Percentiles rank a stretch among this genome's conserved stretches.
Evolutionary conservation across 768 basidiomycete species (phyloP).

Genomic region (Mycena rebaudengoi): DNA sequence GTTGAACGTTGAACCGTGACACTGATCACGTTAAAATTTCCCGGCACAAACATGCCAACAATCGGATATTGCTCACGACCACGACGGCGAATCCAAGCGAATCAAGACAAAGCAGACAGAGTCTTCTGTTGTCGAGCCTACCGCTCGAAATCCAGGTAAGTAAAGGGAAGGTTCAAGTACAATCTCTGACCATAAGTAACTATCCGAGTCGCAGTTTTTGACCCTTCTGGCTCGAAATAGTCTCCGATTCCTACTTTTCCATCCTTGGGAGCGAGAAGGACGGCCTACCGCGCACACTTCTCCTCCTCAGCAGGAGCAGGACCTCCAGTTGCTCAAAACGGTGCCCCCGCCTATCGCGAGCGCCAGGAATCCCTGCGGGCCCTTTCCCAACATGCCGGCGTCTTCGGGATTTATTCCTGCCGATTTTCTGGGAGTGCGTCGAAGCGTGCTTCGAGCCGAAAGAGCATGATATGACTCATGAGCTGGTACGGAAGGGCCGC

Average conservation of each 20-base stretch:
- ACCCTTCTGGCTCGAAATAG: slow-evolving; percentile 40
- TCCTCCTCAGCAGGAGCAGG: not conserved
- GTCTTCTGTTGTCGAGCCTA: not conserved
- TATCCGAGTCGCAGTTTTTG: slow-evolving; percentile 31
- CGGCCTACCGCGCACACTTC: slow-evolving; percentile 7
- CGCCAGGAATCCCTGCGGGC: slow-evolving; percentile 40
- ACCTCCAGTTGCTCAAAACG: not conserved
- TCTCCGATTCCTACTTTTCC: slow-evolving; percentile 27
- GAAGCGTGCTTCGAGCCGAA: slow-evolving; percentile 36
- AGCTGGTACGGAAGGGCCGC: slow-evolving; percentile 36
- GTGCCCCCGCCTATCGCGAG: slow-evolving; percentile 22
- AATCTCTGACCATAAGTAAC: not conserved
- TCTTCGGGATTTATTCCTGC: slow-evolving; percentile 38
- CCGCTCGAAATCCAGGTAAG: not conserved
- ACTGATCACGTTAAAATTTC: no score
- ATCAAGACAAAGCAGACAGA: not conserved
- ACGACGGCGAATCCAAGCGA: not conserved
- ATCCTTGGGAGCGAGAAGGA: slow-evolving; percentile 1
- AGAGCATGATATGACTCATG: not conserved
- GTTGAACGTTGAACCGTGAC: no score
- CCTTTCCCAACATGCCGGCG: slow-evolving; percentile 44
- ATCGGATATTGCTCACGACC: no score
- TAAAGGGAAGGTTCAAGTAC: no score
- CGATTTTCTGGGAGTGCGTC: slow-evolving; percentile 40
- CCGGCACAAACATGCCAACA: no score